Evolutionary conservation across 495 filamentous ascomycete genomes (phyloP).

Genomic region (Penicillium salamii): DNA sequence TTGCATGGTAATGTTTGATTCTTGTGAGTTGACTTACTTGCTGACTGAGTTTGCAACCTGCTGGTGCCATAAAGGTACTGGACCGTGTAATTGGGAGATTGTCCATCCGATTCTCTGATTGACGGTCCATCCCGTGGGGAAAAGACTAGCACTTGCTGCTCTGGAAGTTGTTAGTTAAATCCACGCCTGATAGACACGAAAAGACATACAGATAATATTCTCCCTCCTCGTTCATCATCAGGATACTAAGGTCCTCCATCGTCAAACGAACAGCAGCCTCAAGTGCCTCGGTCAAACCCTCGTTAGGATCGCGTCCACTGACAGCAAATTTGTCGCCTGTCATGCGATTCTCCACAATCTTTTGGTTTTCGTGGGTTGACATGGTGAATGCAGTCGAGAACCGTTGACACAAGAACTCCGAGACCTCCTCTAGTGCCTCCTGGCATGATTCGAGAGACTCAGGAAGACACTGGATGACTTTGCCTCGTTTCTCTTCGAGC

Average conservation of each 20-base stretch:
- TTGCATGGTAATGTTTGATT: neutral
- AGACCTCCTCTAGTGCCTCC: conserved; percentile 50
- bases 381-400: conserved; percentile 47
- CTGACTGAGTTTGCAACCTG: conserved; percentile 50
- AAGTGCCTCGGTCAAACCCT: conserved; percentile 41
- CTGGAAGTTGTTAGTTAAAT: conserved; percentile 24
- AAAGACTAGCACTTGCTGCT: conserved; percentile 55
- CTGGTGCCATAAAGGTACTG: conserved; percentile 54
- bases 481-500: conserved; percentile 34
- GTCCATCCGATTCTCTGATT: conserved; percentile 53
- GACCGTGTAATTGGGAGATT: conserved; percentile 49
- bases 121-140: conserved; percentile 57
- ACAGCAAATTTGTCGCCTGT: conserved; percentile 48
- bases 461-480: conserved; percentile 50
- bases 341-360: conserved; percentile 44
- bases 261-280: conserved; percentile 55
- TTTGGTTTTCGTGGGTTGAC: conserved; percentile 24
- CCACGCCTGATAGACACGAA: too few relatives aligned
- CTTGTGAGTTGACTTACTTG: conserved; percentile 39
- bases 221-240: conserved; percentile 47
- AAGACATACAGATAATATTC: conserved; percentile 50
- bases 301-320: conserved; percentile 22
- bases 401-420: conserved; percentile 47
- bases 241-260: conserved; percentile 57
- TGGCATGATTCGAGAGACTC: conserved; percentile 49